These are phyloP conservation scores for Dalbergia oliveri DNA, from an alignment of 306 rosid species.

Conservation along the genomic window DNA sequence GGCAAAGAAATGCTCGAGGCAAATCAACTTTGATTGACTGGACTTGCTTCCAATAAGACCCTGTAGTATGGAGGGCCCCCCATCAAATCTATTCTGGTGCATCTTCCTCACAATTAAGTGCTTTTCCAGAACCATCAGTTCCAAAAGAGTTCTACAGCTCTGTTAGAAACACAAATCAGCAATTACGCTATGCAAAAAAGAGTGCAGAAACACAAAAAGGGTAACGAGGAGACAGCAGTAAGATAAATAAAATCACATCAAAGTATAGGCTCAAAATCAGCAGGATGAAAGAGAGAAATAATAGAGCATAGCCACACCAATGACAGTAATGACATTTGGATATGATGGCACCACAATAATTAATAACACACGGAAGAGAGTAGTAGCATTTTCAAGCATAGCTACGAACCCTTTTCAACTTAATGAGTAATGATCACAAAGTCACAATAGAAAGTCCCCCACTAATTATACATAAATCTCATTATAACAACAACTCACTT, in stretches of 20 bases:
- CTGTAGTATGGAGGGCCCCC: conserved; percentile 63
- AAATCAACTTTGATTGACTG: conserved; percentile 53
- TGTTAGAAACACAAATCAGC: conserved; percentile 52
- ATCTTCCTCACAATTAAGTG: conserved; percentile 79
- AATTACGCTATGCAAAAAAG: conserved; percentile 2
- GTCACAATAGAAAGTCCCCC: not conserved
- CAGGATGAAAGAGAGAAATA: conserved; percentile 1
- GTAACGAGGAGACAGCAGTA: not conserved
- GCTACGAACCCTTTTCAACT: not conserved
- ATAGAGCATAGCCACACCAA: not conserved
- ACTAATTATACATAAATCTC: not conserved
- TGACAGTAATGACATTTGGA: no score
- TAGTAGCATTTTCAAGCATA: not conserved
- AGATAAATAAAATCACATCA: conserved; percentile 15
- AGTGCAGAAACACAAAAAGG: conserved; percentile 7
- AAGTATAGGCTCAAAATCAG: conserved; percentile 11
- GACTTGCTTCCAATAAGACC: conserved; percentile 60
- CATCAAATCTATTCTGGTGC: conserved; percentile 61
- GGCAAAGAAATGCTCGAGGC: conserved; percentile 78
- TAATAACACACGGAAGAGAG: no score
- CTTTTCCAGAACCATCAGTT: conserved; percentile 81
- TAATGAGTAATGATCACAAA: not conserved
- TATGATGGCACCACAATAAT: no score
- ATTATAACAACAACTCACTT: not conserved
- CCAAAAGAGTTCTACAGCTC: conserved; percentile 86